A percentile compares a stretch with the other conserved stretches of the same genome.
Evolutionary conservation across 345 rosid species (phyloP).

Genomic region (Geranium rotundifolium): DNA sequence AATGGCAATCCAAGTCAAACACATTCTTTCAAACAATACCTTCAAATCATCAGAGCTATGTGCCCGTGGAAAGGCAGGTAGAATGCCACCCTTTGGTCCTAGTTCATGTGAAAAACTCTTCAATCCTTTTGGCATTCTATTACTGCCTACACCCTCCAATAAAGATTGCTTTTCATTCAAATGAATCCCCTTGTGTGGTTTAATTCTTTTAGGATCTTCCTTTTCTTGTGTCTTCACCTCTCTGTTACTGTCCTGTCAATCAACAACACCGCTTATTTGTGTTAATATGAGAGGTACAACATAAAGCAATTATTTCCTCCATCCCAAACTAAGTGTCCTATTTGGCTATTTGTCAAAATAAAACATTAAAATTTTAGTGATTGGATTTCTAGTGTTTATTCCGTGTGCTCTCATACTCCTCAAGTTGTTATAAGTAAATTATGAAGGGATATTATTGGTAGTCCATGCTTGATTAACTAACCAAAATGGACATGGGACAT

Average conservation of each 20-base stretch:
- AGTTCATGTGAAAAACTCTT: slow-evolving; percentile 77
- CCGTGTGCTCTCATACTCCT: no score
- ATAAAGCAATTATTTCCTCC: slow-evolving; percentile 3
- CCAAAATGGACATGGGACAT: background rate
- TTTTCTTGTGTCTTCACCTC: slow-evolving; percentile 22
- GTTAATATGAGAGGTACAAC: background rate
- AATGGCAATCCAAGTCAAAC: slow-evolving; percentile 5
- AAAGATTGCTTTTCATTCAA: slow-evolving; percentile 18
- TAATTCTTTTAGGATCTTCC: slow-evolving; percentile 21
- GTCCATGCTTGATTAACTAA: background rate
- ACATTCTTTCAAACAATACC: slow-evolving; percentile 19
- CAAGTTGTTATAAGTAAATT: no score
- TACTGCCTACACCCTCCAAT: slow-evolving; percentile 15
- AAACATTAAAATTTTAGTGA: no score
- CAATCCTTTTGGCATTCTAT: slow-evolving; percentile 35
- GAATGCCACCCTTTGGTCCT: slow-evolving; percentile 59
- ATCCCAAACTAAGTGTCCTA: background rate
- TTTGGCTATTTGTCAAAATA: no score
- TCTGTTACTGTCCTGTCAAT: slow-evolving; percentile 27
- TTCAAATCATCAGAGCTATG: slow-evolving; percentile 62
- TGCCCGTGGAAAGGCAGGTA: slow-evolving; percentile 38
- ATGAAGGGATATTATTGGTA: no score
- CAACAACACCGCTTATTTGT: slow-evolving; percentile 7
- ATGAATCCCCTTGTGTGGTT: slow-evolving; percentile 13
- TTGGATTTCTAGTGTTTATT: no score